Evolutionary conservation across 805 yeast genomes (phyloP), one percentile per base, ranked within the genome.

Genomic region (Peterozyma toletana): DNA sequence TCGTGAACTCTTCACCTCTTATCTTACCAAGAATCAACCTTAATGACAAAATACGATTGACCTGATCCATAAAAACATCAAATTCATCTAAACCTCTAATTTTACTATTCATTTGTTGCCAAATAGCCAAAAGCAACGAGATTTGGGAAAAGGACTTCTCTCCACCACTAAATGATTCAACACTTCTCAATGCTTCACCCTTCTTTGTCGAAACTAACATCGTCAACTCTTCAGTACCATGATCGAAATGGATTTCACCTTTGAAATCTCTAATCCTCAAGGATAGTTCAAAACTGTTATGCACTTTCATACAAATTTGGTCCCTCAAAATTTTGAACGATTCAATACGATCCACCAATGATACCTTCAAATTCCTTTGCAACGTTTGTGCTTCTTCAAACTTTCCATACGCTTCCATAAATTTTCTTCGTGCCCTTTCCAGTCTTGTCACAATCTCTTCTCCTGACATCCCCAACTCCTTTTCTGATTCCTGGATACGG

Each of bases 21-120:
- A 90, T 73, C 50, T 87, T 85, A 21, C 75, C 74, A 39, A 89
- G 67, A 58, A 93, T 80, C 49, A 90, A 63, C 39, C 77, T 71
- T 57, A 93, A 78, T 48, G 96, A 88, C 42, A 85, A 76, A 38
- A 82, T 73, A 51, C 99, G 74, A 58, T 90, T 89, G 14, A 88
- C 86, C 40, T 88, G 87, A 61, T 93, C 99, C 99, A 93, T 93
- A 56, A 82, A 93, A 16, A 93, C 99, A 64, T 93, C 99, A 60
- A 86, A 93, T 62, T 93, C 99, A 63, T 93, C 99, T 47, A 93
- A 66, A 0, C 97, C 97, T 47, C 95, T 77, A 15, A 93, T 75
- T 45, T 86, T 77, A 0, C 95, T 83, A 48, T 83, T 79, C 96
- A 93, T 90, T 27, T 87, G 83, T 50, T 80, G 79, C 99, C 99